Evolutionary conservation across 2,329 filamentous ascomycete species (phyloP).

Genomic region (Nannizziopsis barbatae): DNA sequence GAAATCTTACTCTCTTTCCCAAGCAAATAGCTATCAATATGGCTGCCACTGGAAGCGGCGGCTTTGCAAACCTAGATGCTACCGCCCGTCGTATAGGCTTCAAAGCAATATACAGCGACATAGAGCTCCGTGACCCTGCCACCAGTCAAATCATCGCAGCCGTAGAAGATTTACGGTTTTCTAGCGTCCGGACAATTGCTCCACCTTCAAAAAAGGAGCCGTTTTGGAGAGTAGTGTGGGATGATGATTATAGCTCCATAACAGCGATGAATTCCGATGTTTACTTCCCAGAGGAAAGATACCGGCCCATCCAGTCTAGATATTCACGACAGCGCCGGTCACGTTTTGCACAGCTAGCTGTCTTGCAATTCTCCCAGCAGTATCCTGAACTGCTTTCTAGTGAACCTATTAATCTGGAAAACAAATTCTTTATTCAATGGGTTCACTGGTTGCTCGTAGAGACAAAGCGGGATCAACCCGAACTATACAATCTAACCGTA

Average conservation of each 20-base stretch:
- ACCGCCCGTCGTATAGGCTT: background rate
- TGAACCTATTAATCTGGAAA: background rate
- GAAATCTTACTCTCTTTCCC: no score
- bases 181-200: background rate
- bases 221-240: background rate
- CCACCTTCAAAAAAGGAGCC: background rate
- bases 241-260: background rate
- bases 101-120: background rate
- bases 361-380: background rate
- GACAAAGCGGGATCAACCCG: background rate
- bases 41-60: no score
- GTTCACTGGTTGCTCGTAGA: background rate
- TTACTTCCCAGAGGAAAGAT: background rate
- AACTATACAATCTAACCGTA: background rate
- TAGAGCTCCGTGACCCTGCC: background rate
- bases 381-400: background rate
- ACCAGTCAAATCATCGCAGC: background rate
- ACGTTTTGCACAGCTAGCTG: background rate
- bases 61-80: background rate
- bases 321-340: background rate
- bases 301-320: background rate
- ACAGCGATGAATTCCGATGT: background rate
- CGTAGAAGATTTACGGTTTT: background rate
- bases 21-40: no score
- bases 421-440: background rate